phyloP scores from a whole-genome alignment of 139 green algal species.

The Chlorella sorokiniana region DNA sequence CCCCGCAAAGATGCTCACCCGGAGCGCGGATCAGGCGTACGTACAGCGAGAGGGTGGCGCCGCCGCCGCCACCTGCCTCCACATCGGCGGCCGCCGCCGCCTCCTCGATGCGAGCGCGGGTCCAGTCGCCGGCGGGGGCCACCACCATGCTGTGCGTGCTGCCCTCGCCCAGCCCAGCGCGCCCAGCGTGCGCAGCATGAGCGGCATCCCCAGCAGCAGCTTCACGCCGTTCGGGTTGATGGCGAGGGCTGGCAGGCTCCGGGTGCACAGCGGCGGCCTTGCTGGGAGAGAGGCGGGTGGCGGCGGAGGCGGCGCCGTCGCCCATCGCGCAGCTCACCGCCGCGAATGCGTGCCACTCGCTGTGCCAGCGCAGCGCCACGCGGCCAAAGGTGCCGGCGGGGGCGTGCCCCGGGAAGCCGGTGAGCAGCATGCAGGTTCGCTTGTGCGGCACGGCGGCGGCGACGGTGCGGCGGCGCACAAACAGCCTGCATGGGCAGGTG shows the following conservation, averaged over 20 bases:
- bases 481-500: conserved; percentile 19
- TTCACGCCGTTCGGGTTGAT: no score
- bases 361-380: background rate
- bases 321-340: background rate
- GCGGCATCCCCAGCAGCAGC: no score
- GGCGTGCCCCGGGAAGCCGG: background rate
- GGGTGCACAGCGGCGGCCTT: no score
- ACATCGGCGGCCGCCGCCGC: background rate
- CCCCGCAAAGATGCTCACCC: background rate
- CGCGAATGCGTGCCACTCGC: conserved; percentile 4
- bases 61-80: no score
- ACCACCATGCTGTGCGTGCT: conserved; percentile 1
- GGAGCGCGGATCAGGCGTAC: conserved; percentile 4
- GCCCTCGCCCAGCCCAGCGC: background rate
- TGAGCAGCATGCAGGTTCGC: background rate
- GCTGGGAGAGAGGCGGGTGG: background rate
- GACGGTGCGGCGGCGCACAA: background rate
- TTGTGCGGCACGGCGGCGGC: background rate
- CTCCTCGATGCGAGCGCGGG: background rate
- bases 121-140: conserved; percentile 11
- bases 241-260: no score
- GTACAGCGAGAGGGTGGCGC: background rate
- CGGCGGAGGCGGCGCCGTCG: background rate
- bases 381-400: background rate
- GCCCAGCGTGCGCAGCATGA: no score